Percentiles rank a stretch among this genome's conserved stretches.
These are phyloP conservation scores for Eucalyptus sideroxylon DNA, from an alignment of 345 rosid genomes.

Conservation along the genomic window DNA sequence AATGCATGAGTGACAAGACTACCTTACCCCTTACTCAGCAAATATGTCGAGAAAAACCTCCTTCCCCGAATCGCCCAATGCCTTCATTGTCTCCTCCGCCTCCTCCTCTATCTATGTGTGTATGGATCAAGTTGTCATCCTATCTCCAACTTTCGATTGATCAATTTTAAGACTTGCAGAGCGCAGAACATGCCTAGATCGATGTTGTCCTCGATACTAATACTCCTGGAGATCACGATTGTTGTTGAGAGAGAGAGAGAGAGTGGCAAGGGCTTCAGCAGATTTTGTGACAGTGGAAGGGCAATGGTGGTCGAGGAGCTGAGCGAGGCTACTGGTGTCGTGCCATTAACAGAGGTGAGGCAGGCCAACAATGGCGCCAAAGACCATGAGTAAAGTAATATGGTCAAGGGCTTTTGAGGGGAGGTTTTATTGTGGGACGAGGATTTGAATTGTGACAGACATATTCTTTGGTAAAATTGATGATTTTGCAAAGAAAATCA, in stretches of 20 bases:
- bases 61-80: not conserved
- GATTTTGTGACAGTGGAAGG: not conserved
- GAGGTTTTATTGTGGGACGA: not conserved
- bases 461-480: not conserved
- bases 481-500: not conserved
- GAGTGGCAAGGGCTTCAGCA: not conserved
- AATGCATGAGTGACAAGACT: not conserved
- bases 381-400: not conserved
- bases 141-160: not conserved
- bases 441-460: not conserved
- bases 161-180: not conserved
- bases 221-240: not conserved
- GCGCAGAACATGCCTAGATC: not conserved
- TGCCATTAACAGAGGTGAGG: not conserved
- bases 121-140: not conserved
- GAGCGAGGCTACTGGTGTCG: not conserved
- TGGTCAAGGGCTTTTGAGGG: not conserved
- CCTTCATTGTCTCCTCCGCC: not conserved
- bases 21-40: not conserved
- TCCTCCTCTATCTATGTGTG: not conserved
- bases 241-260: not conserved
- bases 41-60: not conserved
- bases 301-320: not conserved
- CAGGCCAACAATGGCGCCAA: not conserved
- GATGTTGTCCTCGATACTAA: not conserved